Conservation (phyloP, 495 filamentous ascomycete genomes). For the Hypoxylon lienhwacheense region DNA sequence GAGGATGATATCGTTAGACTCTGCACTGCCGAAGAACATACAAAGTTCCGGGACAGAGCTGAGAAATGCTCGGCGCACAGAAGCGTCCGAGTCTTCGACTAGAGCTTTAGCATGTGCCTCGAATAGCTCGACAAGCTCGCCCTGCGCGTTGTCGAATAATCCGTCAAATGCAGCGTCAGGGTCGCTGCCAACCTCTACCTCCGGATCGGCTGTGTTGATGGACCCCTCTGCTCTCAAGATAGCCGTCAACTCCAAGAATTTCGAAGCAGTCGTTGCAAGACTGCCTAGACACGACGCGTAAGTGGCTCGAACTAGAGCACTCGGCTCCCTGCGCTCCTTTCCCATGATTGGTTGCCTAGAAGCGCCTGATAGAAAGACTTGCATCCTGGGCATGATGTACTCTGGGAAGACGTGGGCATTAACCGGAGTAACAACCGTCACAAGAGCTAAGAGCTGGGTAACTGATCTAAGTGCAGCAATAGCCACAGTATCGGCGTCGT, state of each 20-base stretch:
- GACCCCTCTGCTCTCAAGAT: conserved; percentile 83
- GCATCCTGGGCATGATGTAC: conserved; percentile 85
- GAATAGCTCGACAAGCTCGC: conserved; percentile 76
- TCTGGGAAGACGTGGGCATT: conserved; percentile 96
- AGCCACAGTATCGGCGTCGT: conserved; percentile 79
- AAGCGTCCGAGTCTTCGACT: conserved; percentile 81
- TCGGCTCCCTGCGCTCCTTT: conserved; percentile 57
- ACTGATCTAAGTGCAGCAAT: conserved; percentile 81
- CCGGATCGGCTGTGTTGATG: conserved; percentile 74
- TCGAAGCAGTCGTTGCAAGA: conserved; percentile 82
- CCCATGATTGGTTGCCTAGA: conserved; percentile 40
- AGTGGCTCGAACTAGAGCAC: conserved; percentile 75
- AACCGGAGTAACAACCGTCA: conserved; percentile 84
- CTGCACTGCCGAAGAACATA: conserved; percentile 87
- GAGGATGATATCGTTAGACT: conserved; percentile 90
- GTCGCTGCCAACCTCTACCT: conserved; percentile 69
- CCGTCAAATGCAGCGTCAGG: conserved; percentile 67
- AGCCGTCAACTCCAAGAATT: conserved; percentile 88
- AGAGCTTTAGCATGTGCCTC: conserved; percentile 85
- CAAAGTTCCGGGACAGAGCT: conserved; percentile 90
- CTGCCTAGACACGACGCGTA: conserved; percentile 92
- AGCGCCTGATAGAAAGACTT: conserved; percentile 64
- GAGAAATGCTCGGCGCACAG: conserved; percentile 92
- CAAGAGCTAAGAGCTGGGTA: conserved; percentile 84
- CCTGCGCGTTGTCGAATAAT: conserved; percentile 78